phyloP scores from a whole-genome alignment of 176 grass and related monocot species.

The Puccinellia tenuiflora region DNA sequence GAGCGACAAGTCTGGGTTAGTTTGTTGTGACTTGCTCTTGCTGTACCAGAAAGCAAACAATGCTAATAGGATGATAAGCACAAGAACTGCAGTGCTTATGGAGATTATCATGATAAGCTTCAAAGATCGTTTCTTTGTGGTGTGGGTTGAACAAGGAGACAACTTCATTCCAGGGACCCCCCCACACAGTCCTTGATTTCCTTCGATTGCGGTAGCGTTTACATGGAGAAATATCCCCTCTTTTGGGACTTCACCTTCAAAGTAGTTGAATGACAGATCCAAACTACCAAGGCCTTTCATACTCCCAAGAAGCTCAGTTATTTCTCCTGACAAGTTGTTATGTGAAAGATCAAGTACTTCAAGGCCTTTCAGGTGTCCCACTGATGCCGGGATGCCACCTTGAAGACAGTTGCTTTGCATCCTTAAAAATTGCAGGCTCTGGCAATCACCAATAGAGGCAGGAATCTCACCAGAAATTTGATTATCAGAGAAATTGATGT shows the following conservation, averaged over 20 bases:
- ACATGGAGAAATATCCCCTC: constrained; percentile 35
- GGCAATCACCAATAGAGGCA: constrained; percentile 20
- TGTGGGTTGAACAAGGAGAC: background rate
- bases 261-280: constrained; percentile 53
- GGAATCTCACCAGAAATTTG: constrained; percentile 43
- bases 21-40: too few relatives aligned
- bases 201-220: background rate
- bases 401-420: constrained; percentile 27
- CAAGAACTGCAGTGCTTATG: background rate
- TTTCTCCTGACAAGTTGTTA: constrained; percentile 31
- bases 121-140: background rate
- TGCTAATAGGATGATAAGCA: background rate
- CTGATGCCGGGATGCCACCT: constrained; percentile 26
- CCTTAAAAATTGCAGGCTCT: constrained; percentile 26
- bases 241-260: constrained; percentile 41
- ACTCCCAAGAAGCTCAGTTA: constrained; percentile 26
- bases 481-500: constrained; percentile 34
- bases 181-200: constrained; percentile 26
- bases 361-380: constrained; percentile 27
- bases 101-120: background rate
- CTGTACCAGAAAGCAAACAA: background rate
- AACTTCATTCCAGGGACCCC: constrained; percentile 12
- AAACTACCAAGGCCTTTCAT: constrained; percentile 11
- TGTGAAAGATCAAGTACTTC: constrained; percentile 22
- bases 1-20: background rate